These are phyloP conservation scores for Knufia petricola DNA, from an alignment of 2,329 filamentous ascomycete species.

Conservation along the genomic window DNA sequence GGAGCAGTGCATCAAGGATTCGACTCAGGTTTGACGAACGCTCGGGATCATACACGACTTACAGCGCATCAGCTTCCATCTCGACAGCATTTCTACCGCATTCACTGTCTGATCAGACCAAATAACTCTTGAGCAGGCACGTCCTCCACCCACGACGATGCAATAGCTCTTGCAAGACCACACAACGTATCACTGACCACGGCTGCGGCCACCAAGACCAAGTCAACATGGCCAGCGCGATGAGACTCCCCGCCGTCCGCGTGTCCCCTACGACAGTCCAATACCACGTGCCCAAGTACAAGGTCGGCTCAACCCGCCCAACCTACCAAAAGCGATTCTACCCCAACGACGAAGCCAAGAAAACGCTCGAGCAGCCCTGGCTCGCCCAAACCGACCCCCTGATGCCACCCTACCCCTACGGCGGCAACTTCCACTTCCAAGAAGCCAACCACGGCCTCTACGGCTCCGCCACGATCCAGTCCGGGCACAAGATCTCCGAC, in stretches of 20 bases:
- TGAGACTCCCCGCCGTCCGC: conserved; percentile 14
- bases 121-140: not conserved
- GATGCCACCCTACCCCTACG: conserved; percentile 40
- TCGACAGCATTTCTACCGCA: no score
- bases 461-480: conserved; percentile 36
- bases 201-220: not conserved
- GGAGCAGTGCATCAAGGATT: no score
- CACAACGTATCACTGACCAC: not conserved
- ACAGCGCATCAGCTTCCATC: no score
- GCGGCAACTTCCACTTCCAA: conserved; percentile 34
- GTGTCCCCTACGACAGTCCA: conserved; percentile 19
- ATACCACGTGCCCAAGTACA: conserved; percentile 16
- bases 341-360: conserved; percentile 16
- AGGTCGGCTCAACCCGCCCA: conserved; percentile 6
- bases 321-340: conserved; percentile 16
- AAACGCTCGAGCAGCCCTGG: conserved; percentile 14
- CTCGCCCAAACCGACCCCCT: conserved; percentile 18
- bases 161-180: not conserved
- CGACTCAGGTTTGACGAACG: no score
- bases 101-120: no score
- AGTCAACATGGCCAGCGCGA: not conserved
- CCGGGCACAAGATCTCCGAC: conserved; percentile 43
- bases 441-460: conserved; percentile 41
- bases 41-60: no score
- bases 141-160: not conserved